Evolutionary conservation across 73 alveolate genomes (phyloP).

Genomic region (Breviolum minutum): DNA sequence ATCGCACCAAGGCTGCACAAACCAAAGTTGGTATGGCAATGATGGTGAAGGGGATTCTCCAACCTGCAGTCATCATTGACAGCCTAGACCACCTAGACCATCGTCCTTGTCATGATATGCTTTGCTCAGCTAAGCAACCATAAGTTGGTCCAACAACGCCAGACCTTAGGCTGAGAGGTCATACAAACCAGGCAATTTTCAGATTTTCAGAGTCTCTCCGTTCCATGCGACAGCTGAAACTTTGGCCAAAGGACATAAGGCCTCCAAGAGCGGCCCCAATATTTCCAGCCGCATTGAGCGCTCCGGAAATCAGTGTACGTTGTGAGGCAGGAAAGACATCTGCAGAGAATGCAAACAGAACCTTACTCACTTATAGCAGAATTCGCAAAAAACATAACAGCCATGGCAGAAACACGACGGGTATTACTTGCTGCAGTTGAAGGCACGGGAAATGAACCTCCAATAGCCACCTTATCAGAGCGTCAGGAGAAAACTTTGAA

Average conservation of each 20-base stretch:
- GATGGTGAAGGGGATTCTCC: conserved; percentile 91
- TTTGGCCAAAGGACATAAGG: conserved; percentile 29
- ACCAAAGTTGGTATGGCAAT: conserved; percentile 73
- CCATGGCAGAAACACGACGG: not conserved
- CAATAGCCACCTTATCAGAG: conserved; percentile 69
- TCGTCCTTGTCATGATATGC: not conserved
- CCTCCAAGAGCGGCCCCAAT: conserved; percentile 94
- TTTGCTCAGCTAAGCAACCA: conserved; percentile 21
- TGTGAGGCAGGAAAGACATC: conserved; percentile 92
- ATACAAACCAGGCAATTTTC: not conserved
- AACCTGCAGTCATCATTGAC: conserved; percentile 4
- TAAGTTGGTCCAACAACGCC: conserved; percentile 88
- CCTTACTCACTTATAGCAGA: not conserved
- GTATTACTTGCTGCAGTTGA: not conserved
- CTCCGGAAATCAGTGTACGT: conserved; percentile 94
- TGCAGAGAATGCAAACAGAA: conserved; percentile 83
- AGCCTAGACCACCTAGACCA: not conserved
- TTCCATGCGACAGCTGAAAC: not conserved
- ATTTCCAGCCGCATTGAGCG: conserved; percentile 87
- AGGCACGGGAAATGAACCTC: conserved; percentile 90
- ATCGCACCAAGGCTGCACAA: conserved; percentile 82
- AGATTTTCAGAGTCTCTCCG: not conserved
- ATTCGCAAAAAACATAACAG: not conserved
- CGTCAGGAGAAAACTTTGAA: not conserved
- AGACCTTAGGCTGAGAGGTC: not conserved